These are phyloP conservation scores for Borovskyia barvae DNA, from an alignment of 208 protist species.

Conservation along the genomic window DNA sequence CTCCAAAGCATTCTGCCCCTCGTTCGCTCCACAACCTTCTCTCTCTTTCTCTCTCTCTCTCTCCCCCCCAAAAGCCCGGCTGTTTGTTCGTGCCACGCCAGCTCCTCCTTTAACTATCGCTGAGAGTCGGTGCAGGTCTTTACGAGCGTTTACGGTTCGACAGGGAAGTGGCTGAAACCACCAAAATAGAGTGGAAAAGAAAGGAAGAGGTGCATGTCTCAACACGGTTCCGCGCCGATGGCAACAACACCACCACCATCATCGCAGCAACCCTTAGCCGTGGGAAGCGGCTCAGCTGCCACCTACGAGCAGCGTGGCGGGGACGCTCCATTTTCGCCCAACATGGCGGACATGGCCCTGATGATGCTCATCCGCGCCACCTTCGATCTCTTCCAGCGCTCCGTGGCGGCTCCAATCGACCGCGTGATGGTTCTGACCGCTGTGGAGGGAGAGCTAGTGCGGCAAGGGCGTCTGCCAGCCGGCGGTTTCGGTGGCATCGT, in stretches of 20 bases:
- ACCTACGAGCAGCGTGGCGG: conserved; percentile 13
- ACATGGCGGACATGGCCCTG: conserved; percentile 29
- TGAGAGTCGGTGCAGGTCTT: too few species aligned
- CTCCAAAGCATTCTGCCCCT: too few species aligned
- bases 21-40: neutral
- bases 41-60: neutral
- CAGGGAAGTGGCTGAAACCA: too few species aligned
- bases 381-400: conserved; percentile 60
- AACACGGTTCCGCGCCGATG: too few species aligned
- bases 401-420: conserved; percentile 53
- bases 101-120: too few species aligned
- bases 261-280: too few species aligned
- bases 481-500: conserved; percentile 63
- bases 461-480: conserved; percentile 59
- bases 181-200: too few species aligned
- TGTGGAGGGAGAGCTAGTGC: conserved; percentile 77
- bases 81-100: too few species aligned
- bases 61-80: neutral
- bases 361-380: conserved; percentile 45
- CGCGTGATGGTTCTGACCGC: conserved; percentile 64
- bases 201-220: too few species aligned
- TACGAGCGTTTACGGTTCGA: too few species aligned
- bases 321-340: conserved; percentile 10
- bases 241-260: too few species aligned
- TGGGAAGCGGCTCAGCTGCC: conserved; percentile 2